Conservation (phyloP, 1,284 basidiomycete genomes). For the Pholiota adiposa region DNA sequence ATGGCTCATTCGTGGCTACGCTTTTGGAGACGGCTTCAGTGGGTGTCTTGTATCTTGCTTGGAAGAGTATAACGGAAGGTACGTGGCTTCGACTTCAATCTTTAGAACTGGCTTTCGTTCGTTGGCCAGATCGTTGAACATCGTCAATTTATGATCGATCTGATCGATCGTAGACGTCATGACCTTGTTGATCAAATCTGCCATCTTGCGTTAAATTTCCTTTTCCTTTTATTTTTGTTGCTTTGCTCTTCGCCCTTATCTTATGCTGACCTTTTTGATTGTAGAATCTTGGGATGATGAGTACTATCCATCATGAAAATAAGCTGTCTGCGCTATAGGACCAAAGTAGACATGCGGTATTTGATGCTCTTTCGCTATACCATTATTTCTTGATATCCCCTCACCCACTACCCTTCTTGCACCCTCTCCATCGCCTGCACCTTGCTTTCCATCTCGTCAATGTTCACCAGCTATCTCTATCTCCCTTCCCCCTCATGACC, state of each 20-base stretch:
- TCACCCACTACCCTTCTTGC: not conserved
- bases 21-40: constrained; percentile 75
- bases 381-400: constrained; percentile 1
- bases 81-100: constrained; percentile 28
- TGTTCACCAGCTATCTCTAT: not conserved
- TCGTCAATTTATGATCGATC: constrained; percentile 2
- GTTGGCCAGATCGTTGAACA: not conserved
- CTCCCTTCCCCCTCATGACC: not conserved
- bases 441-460: not conserved
- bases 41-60: constrained; percentile 72
- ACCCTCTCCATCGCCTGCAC: not conserved
- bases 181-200: not conserved
- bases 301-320: constrained; percentile 26
- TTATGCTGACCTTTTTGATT: not conserved
- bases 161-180: not conserved
- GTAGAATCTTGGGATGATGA: constrained; percentile 31
- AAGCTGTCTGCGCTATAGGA: not conserved
- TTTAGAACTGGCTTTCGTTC: not conserved
- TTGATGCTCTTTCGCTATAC: not conserved
- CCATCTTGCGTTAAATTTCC: too few relatives aligned
- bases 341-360: not conserved
- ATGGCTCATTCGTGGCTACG: constrained; percentile 83
- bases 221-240: not conserved
- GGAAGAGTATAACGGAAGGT: constrained; percentile 88
- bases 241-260: not conserved